Evolutionary conservation across 164 flowering plant species (phyloP).

Genomic region (Piper longum): DNA sequence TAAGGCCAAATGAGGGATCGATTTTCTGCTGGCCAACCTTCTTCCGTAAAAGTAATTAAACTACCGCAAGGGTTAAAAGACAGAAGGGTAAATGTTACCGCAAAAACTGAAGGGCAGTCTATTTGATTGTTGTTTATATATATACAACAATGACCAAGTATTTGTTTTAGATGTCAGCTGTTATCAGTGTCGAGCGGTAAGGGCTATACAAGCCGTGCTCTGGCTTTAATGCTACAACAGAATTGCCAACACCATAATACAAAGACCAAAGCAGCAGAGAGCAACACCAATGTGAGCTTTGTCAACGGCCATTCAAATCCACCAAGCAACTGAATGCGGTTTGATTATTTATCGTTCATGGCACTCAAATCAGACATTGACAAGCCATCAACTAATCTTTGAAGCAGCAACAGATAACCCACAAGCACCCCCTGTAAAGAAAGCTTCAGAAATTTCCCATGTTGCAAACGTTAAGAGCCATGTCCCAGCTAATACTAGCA

Average conservation of each 20-base stretch:
- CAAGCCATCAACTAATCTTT: slow-evolving; percentile 68
- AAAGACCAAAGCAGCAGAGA: slow-evolving; percentile 16
- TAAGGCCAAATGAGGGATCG: too few relatives aligned
- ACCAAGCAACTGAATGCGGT: slow-evolving; percentile 16
- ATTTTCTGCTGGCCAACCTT: too few relatives aligned
- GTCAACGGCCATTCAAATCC: slow-evolving; percentile 31
- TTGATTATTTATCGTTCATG: slow-evolving; percentile 4
- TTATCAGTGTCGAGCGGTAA: too few relatives aligned
- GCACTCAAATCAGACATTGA: slow-evolving; percentile 25
- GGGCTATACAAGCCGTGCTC: too few relatives aligned
- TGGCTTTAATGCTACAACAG: slow-evolving; percentile 23
- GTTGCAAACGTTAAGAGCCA: slow-evolving; percentile 22
- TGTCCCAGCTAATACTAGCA: slow-evolving; percentile 46
- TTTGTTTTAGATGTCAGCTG: too few relatives aligned
- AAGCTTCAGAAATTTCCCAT: slow-evolving; percentile 45
- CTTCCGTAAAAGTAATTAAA: too few relatives aligned
- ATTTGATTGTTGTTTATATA: too few relatives aligned
- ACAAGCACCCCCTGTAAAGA: slow-evolving; percentile 47
- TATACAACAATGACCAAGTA: too few relatives aligned
- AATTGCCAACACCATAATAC: slow-evolving; percentile 33
- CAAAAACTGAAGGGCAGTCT: too few relatives aligned
- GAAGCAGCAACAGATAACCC: slow-evolving; percentile 74
- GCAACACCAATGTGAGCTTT: slow-evolving; percentile 37
- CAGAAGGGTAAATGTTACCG: too few relatives aligned
- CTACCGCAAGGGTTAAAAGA: too few relatives aligned